Percentiles rank a stretch among this genome's conserved stretches.
Conservation (phyloP, 345 rosid genomes). For the Brassica juncea region DNA sequence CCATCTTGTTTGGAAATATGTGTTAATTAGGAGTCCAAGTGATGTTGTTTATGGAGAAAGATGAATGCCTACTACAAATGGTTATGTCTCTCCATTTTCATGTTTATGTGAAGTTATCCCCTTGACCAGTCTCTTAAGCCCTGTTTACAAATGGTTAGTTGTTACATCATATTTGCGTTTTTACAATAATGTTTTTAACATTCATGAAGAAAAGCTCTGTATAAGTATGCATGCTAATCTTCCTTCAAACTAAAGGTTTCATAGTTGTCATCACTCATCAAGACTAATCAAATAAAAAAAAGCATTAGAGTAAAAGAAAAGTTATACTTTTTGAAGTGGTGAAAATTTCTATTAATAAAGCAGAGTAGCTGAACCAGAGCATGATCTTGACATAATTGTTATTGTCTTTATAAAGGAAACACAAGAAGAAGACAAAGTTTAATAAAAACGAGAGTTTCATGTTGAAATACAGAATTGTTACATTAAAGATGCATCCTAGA, state of each 20-base stretch:
- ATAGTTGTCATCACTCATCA: not conserved
- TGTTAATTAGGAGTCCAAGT: not conserved
- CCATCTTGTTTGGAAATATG: not conserved
- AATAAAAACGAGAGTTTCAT: not conserved
- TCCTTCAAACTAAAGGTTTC: not conserved
- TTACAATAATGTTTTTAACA: not conserved
- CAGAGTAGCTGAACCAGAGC: conserved; percentile 13
- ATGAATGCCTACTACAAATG: not conserved
- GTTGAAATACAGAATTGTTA: conserved; percentile 1
- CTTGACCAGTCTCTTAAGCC: not conserved
- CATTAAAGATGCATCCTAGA: conserved; percentile 13
- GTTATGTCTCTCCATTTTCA: not conserved
- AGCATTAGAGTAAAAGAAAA: not conserved
- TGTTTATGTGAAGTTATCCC: not conserved
- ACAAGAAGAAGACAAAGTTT: conserved; percentile 14
- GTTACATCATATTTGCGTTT: not conserved
- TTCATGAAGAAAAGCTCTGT: not conserved
- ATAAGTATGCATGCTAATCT: not conserved
- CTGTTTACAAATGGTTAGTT: not conserved
- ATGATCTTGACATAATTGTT: conserved; percentile 20
- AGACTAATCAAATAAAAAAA: not conserved
- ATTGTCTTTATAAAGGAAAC: conserved; percentile 25
- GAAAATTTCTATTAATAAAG: not conserved
- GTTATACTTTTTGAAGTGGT: not conserved
- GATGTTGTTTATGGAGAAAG: not conserved